Conservation (phyloP, 805 yeast species). For the Priceomyces medius region DNA sequence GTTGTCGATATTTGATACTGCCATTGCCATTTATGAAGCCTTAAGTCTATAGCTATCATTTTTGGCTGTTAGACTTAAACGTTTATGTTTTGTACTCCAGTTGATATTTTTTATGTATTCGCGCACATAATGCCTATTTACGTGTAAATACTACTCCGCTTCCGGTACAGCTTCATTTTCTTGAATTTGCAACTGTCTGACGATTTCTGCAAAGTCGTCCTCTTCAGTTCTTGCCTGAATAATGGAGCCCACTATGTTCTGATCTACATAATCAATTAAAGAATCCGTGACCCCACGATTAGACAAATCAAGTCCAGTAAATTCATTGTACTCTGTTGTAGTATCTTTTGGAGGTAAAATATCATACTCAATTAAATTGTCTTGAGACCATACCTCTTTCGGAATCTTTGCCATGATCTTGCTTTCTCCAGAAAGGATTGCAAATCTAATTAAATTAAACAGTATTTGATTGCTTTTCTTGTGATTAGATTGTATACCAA, state of each 20-base stretch:
- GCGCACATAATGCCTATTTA: conserved; percentile 2
- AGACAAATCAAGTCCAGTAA: conserved; percentile 22
- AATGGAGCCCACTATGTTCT: conserved; percentile 44
- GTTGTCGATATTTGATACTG: conserved; percentile 46
- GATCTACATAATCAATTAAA: conserved; percentile 46
- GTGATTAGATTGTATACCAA: conserved; percentile 3
- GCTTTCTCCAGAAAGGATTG: conserved; percentile 68
- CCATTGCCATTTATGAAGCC: conserved; percentile 41
- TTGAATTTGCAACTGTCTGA: conserved; percentile 20
- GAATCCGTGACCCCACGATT: conserved; percentile 23
- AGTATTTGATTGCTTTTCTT: conserved; percentile 43
- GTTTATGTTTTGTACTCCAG: neutral
- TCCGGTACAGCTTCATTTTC: conserved; percentile 8
- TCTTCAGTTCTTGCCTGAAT: conserved; percentile 34
- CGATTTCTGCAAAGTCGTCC: conserved; percentile 23
- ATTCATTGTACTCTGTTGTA: conserved; percentile 37
- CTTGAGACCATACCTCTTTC: conserved; percentile 53
- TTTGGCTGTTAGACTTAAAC: neutral
- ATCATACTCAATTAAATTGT: conserved; percentile 69
- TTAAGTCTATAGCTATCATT: conserved; percentile 45
- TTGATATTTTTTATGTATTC: neutral
- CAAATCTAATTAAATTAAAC: conserved; percentile 61
- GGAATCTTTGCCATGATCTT: conserved; percentile 73
- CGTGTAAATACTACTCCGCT: conserved; percentile 3
- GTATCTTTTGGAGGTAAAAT: conserved; percentile 59